These are phyloP conservation scores for Corymbia citriodora DNA, from an alignment of 441 rosid species.

Conservation along the genomic window DNA sequence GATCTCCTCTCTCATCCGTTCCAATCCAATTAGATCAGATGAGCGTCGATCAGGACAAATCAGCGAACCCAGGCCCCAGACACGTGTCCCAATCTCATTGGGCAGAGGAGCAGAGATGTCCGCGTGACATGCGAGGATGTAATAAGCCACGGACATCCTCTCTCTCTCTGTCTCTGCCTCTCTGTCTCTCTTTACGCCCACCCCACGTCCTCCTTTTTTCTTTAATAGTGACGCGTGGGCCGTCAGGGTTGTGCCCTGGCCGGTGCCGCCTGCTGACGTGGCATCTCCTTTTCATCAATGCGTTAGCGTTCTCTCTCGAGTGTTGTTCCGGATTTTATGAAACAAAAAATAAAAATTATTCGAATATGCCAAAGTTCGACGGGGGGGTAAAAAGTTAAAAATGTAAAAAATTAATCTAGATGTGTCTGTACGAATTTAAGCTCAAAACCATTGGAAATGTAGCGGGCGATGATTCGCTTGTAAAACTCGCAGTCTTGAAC, in stretches of 20 bases:
- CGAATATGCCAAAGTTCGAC: not conserved
- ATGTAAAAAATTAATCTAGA: not conserved
- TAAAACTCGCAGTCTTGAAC: not conserved
- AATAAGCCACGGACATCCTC: not conserved
- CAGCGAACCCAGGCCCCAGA: not conserved
- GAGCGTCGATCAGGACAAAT: not conserved
- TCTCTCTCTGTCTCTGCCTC: not conserved
- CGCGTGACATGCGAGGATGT: not conserved
- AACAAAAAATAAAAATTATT: not conserved
- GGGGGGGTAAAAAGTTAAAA: not conserved
- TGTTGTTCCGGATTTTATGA: not conserved
- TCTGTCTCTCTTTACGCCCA: not conserved
- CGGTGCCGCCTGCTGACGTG: conserved; percentile 1
- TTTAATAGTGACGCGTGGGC: not conserved
- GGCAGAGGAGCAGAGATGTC: not conserved
- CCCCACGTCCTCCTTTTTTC: not conserved
- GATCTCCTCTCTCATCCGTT: not conserved
- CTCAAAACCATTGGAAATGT: not conserved
- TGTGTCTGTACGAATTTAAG: not conserved
- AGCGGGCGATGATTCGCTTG: not conserved
- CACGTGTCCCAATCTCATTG: not conserved
- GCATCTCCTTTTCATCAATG: not conserved
- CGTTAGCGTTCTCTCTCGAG: too few relatives aligned
- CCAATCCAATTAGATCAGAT: not conserved
- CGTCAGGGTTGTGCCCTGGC: not conserved